Evolutionary conservation across 805 yeast genomes (phyloP).

Genomic region (Candida dajiaensis): DNA sequence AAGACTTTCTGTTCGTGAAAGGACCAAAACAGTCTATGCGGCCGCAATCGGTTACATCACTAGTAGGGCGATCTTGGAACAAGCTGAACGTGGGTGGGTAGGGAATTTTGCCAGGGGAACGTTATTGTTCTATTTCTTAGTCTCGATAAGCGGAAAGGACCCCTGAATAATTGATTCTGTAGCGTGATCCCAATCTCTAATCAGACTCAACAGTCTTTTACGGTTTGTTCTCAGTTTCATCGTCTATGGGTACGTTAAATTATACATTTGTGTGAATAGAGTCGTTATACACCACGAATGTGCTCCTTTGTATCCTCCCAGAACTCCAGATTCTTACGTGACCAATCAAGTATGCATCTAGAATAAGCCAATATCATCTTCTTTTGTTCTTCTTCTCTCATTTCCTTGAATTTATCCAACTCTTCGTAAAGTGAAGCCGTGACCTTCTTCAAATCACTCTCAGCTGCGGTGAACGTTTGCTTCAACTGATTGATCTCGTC

Average conservation of each 20-base stretch:
- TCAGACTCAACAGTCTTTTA: neutral
- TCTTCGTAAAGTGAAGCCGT: constrained; percentile 38
- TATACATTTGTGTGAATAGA: neutral
- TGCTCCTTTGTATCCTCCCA: constrained; percentile 54
- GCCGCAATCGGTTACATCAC: too few relatives aligned
- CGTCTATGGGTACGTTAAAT: neutral
- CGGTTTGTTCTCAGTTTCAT: neutral
- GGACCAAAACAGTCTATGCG: too few relatives aligned
- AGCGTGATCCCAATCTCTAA: too few relatives aligned
- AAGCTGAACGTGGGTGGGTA: too few relatives aligned
- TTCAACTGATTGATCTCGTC: constrained; percentile 42
- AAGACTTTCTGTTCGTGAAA: neutral
- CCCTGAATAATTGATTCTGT: too few relatives aligned
- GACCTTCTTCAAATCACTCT: constrained; percentile 44
- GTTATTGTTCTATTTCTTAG: too few relatives aligned
- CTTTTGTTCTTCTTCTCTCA: constrained; percentile 46
- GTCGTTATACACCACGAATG: neutral
- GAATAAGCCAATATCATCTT: constrained; percentile 49
- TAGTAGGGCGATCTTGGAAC: too few relatives aligned
- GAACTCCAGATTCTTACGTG: constrained; percentile 55
- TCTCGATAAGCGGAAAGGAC: too few relatives aligned
- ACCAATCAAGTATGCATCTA: constrained; percentile 57
- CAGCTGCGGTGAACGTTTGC: constrained; percentile 46
- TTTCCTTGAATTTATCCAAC: constrained; percentile 38
- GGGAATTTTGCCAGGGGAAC: too few relatives aligned